Evolutionary conservation across 1,284 basidiomycete genomes (phyloP).

Genomic region (Testicularia cyperi): DNA sequence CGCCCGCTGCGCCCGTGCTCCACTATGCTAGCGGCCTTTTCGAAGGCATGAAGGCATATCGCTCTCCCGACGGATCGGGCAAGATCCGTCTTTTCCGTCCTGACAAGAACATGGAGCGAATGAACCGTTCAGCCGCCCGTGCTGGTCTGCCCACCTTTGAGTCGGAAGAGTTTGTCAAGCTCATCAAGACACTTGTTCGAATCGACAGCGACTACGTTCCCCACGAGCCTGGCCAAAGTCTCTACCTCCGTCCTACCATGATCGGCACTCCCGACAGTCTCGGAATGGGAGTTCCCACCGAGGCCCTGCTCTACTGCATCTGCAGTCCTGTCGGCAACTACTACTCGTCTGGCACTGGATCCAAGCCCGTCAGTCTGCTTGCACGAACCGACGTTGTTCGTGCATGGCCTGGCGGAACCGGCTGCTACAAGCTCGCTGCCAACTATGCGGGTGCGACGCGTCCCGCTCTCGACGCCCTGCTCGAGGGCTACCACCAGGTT

Average conservation of each 20-base stretch:
- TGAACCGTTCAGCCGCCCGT: slow-evolving; percentile 42
- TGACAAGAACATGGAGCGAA: slow-evolving; percentile 47
- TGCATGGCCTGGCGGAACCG: slow-evolving; percentile 88
- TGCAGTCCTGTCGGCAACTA: slow-evolving; percentile 45
- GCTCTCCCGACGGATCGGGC: slow-evolving; percentile 29
- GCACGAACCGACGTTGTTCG: slow-evolving; percentile 62
- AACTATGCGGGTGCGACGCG: slow-evolving; percentile 63
- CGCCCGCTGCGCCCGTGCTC: slow-evolving; percentile 33
- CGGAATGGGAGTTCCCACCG: slow-evolving; percentile 38
- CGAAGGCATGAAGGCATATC: slow-evolving; percentile 48
- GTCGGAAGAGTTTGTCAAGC: slow-evolving; percentile 39
- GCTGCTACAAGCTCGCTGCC: slow-evolving; percentile 84
- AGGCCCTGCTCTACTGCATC: slow-evolving; percentile 48
- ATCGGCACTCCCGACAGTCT: slow-evolving; percentile 41
- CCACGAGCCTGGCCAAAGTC: slow-evolving; percentile 27
- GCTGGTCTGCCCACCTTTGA: slow-evolving; percentile 41
- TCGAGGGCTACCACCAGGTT: slow-evolving; percentile 40
- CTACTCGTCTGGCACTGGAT: slow-evolving; percentile 37
- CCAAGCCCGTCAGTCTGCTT: slow-evolving; percentile 37
- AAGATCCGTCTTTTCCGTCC: slow-evolving; percentile 43
- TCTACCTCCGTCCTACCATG: slow-evolving; percentile 43
- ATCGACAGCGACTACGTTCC: slow-evolving; percentile 37
- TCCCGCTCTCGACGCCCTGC: slow-evolving; percentile 32
- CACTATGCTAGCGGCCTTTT: slow-evolving; percentile 43
- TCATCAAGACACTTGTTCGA: slow-evolving; percentile 38